Evolutionary conservation across 352 stramenopile species (phyloP), one percentile per base, ranked within the genome.

Genomic region (Phytophthora foliorum): DNA sequence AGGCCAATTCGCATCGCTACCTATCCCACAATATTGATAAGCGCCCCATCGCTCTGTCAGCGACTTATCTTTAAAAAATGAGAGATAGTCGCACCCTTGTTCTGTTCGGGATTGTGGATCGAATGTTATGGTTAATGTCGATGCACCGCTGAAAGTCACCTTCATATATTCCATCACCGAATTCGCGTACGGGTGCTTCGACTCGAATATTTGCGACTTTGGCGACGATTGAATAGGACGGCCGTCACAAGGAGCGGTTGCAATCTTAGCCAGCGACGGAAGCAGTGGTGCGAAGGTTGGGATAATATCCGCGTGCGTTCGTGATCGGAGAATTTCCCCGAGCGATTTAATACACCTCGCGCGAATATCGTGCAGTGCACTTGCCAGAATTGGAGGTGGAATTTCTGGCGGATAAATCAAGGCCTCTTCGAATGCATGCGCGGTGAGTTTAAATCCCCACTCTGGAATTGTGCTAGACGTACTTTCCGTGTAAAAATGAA

Each of bases 391-490:
- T 10, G 61, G 31, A n/a, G 87, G 87, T 0, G 87, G 80, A 0
- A 81, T 59, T 58, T 94, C 87, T 2, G 83, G 84, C 8, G 84
- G 79, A 41, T 80, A 82, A 13, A 75, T 69, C 0, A 85, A 16
- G 4, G 63, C 75, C 13, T 92, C 75, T 72, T 91, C 77, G 19
- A 83, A 92, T 2, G 81, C 83, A 45, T 90, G 84, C 1, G 87
- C 89, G 19, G 71, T 92, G 1, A 95, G 75, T 39, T 90, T 93
- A 67, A 93, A 97, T 3, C 89, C 89, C 89, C 89, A 97, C 34
- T 95, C 87, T 16, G 57, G 82, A 27, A 72, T 74, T 3, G 72
- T 53, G 11, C 53, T 77, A 16, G 77, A 79, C 4, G 78, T 72
- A 2, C 64, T 71, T 25, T 93, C 90, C 0, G 85, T 91, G 45